phyloP scores from a whole-genome alignment of 2,329 filamentous ascomycete species.

The Fusarium sacchari region DNA sequence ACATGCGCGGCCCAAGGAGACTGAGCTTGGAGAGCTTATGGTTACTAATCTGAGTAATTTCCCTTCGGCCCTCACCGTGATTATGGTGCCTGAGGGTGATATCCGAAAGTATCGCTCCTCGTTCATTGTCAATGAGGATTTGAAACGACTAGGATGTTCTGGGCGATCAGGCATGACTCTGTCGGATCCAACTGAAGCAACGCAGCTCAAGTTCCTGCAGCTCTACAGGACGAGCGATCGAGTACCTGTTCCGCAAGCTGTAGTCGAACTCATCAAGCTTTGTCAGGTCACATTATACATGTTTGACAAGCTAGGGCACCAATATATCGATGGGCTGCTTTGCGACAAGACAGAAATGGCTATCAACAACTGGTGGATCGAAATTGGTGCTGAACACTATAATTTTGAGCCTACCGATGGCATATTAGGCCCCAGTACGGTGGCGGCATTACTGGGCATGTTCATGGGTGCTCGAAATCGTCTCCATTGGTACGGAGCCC shows the following conservation, averaged over 20 bases:
- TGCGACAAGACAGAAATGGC: conserved; percentile 94
- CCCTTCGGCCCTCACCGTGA: conserved; percentile 91
- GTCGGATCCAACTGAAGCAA: conserved; percentile 79
- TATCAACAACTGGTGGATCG: conserved; percentile 94
- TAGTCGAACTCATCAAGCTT: conserved; percentile 88
- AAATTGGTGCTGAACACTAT: conserved; percentile 91
- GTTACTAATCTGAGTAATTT: conserved; percentile 94
- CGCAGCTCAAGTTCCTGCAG: conserved; percentile 90
- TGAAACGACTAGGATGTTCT: conserved; percentile 92
- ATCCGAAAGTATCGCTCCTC: conserved; percentile 80
- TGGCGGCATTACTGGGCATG: conserved; percentile 86
- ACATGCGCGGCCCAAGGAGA: conserved; percentile 85
- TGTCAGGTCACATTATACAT: conserved; percentile 90
- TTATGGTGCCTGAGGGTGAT: conserved; percentile 87
- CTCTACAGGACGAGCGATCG: conserved; percentile 89
- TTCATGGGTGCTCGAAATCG: conserved; percentile 91
- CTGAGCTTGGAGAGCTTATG: conserved; percentile 85
- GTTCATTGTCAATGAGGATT: conserved; percentile 93
- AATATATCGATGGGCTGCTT: conserved; percentile 90
- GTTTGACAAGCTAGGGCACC: conserved; percentile 86
- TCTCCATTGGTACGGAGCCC: conserved; percentile 83
- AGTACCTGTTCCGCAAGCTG: conserved; percentile 79
- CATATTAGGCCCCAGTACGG: conserved; percentile 89
- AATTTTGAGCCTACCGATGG: conserved; percentile 93
- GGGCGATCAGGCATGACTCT: conserved; percentile 88